Evolutionary conservation across 768 basidiomycete species (phyloP).

Genomic region (Boletus sp.): DNA sequence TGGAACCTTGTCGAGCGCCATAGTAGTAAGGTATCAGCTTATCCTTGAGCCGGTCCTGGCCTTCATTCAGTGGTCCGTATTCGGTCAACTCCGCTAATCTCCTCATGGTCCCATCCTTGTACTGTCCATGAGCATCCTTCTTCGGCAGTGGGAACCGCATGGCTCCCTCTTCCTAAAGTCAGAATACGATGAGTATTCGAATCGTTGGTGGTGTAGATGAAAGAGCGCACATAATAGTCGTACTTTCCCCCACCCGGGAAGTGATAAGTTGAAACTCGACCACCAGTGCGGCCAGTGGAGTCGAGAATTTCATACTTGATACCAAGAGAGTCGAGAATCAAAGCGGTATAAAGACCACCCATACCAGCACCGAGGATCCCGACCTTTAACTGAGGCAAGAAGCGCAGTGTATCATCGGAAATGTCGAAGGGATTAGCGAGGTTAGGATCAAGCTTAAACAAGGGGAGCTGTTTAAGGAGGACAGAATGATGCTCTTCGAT

Average conservation of each 20-base stretch:
- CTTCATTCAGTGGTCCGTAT: slow-evolving; percentile 26
- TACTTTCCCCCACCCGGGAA: slow-evolving; percentile 33
- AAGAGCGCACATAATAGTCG: slow-evolving; percentile 37
- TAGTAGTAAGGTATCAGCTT: slow-evolving; percentile 25
- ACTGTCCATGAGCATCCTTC: slow-evolving; percentile 12
- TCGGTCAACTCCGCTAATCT: slow-evolving; percentile 32
- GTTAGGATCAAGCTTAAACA: too few species aligned
- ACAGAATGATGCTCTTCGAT: too few species aligned
- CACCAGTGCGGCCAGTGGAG: slow-evolving; percentile 39
- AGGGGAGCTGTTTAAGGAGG: too few species aligned
- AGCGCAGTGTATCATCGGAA: too few species aligned
- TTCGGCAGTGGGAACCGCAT: slow-evolving; percentile 37
- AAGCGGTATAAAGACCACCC: slow-evolving; percentile 41
- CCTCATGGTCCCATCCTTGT: slow-evolving; percentile 32
- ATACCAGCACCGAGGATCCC: slow-evolving; percentile 22
- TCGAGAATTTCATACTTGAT: slow-evolving; percentile 49
- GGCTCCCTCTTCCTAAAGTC: slow-evolving; percentile 37
- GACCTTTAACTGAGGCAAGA: slow-evolving; percentile 7
- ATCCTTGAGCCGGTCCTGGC: slow-evolving; percentile 11
- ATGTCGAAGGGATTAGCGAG: too few species aligned
- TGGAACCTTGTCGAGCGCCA: slow-evolving; percentile 8
- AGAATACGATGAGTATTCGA: not conserved
- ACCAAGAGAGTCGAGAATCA: slow-evolving; percentile 43
- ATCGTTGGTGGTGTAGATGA: not conserved
- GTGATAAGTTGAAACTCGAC: slow-evolving; percentile 43